Evolutionary conservation across 805 yeast genomes (phyloP), one percentile per base, ranked within the genome.

Genomic region (Barnettozyma vustinii): DNA sequence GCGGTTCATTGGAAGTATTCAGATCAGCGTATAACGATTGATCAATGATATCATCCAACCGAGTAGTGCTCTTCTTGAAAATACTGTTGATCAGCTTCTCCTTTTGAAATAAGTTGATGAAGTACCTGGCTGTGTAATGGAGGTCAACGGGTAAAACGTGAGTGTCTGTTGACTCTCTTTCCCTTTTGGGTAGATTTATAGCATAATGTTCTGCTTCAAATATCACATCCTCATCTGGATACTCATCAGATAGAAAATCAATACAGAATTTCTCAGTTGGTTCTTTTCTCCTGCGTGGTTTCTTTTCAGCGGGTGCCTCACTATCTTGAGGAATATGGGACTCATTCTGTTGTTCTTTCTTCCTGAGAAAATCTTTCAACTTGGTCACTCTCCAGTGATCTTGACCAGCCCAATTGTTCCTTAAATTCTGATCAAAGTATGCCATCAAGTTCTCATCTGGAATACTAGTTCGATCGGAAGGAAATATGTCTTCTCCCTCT

Each of bases 331-430:
- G n/a, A 18, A 21, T 5, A 27, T 8, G 32, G 16, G 21, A n/a
- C 9, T 9, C 19, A n/a, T 19, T 26, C 20, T 40, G 32, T 10
- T 25, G 32, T 15, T 40, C 33, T 42, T 40, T 3, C 27, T n/a
- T 12, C 26, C 46, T 56, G 70, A 70, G 37, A 2, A 30, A n/a
- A 18, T 40, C 55, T 58, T 79, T 83, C 40, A 84, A 63, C 25
- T 79, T 77, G 33, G 76, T 70, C 20, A 92, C 84, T 65, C 84
- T 86, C 97, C 97, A 92, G 67, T 88, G 94, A 56, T 87, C 92
- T 13, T 92, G 86, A 4, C 97, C 97, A 35, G 96, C 78, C 97
- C 97, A 91, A 60, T 81, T 85, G 20, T 63, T 64, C 49, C 75
- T 76, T 65, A 87, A 73, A 18, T 79, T 74, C 47, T 80, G 81